Percentiles rank a stretch among this genome's conserved stretches.
Evolutionary conservation across 176 grass and related monocot species (phyloP).

Genomic region (Phyllostachys edulis): DNA sequence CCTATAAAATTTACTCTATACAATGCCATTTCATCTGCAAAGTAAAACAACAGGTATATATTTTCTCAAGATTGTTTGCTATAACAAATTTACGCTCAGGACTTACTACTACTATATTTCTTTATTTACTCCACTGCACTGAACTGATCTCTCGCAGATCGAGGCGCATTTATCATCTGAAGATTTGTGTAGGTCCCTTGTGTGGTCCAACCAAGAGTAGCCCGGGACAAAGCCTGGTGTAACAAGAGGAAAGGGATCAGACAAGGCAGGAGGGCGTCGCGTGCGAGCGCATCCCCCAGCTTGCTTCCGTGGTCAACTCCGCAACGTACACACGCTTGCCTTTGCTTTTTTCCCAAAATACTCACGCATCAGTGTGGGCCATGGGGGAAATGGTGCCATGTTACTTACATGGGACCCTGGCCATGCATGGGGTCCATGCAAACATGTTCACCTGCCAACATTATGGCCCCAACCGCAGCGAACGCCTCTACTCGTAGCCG

Average conservation of each 20-base stretch:
- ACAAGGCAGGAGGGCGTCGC: constrained; percentile 28
- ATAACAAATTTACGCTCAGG: too few species aligned
- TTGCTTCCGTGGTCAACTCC: not conserved
- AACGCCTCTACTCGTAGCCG: constrained; percentile 1
- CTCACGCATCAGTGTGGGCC: not conserved
- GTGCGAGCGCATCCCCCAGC: constrained; percentile 15
- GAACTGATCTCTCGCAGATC: not conserved
- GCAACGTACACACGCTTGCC: not conserved
- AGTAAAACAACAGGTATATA: not conserved
- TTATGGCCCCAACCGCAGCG: not conserved
- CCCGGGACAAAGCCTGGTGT: not conserved
- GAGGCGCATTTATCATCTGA: not conserved
- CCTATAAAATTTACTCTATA: too few species aligned
- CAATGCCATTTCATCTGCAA: not conserved
- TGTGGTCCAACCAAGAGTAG: not conserved
- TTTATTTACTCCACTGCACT: not conserved
- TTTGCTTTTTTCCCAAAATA: not conserved
- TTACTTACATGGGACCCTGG: not conserved
- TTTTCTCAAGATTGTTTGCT: not conserved
- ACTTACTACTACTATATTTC: not conserved
- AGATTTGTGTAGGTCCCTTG: not conserved
- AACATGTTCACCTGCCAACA: not conserved
- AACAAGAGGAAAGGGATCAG: not conserved
- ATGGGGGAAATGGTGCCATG: not conserved
- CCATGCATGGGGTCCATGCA: not conserved